Conservation (phyloP, 805 yeast species). For the Metschnikowia matae region DNA sequence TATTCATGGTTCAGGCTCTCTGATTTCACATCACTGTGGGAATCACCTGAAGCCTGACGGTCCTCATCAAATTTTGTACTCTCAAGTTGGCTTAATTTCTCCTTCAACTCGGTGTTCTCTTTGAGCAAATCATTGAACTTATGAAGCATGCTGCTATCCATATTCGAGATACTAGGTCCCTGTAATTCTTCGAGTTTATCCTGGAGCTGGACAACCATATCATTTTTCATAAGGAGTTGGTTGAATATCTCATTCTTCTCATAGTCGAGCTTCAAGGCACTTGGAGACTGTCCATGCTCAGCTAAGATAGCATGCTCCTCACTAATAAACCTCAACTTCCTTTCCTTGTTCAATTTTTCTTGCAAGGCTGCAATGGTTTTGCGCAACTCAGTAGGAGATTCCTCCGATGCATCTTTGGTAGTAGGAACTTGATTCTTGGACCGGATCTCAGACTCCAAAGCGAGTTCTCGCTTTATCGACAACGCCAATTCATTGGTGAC, state of each 20-base stretch:
- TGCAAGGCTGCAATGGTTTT: constrained; percentile 47
- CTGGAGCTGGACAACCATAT: constrained; percentile 42
- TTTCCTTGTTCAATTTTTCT: constrained; percentile 57
- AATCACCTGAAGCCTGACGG: neutral
- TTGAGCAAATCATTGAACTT: constrained; percentile 37
- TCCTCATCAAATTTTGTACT: neutral
- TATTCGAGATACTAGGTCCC: constrained; percentile 17
- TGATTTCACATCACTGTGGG: constrained; percentile 3
- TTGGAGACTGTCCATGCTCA: constrained; percentile 51
- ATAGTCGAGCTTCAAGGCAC: constrained; percentile 51
- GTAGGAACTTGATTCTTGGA: neutral
- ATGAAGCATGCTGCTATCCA: constrained; percentile 33
- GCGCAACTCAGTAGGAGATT: constrained; percentile 31
- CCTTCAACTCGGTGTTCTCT: constrained; percentile 41
- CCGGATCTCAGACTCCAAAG: constrained; percentile 46
- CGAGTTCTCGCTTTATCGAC: constrained; percentile 66
- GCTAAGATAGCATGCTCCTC: constrained; percentile 63
- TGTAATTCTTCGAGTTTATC: constrained; percentile 42
- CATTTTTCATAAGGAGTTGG: constrained; percentile 46
- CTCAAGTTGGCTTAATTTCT: constrained; percentile 4
- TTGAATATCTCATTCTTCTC: constrained; percentile 51
- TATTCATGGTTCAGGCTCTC: constrained; percentile 10
- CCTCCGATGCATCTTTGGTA: constrained; percentile 13
- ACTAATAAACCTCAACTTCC: constrained; percentile 61
- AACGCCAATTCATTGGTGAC: constrained; percentile 71